These are phyloP conservation scores for Cercospora sp. DNA, from an alignment of 2,329 filamentous ascomycete species.

Conservation along the genomic window DNA sequence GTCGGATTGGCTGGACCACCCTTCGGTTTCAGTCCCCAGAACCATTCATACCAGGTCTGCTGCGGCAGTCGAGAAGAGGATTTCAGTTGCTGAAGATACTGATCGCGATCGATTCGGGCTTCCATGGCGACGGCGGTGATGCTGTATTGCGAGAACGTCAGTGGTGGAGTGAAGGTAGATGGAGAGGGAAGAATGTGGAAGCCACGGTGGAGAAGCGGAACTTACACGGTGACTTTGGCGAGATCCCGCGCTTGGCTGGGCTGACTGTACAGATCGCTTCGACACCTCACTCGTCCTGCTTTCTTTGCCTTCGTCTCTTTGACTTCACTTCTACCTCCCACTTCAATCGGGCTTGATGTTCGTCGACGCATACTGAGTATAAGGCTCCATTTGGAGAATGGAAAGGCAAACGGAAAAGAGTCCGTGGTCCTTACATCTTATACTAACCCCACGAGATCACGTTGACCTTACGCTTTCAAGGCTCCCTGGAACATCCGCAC, in stretches of 20 bases:
- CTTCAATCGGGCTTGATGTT: conserved; percentile 5
- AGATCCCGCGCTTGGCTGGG: conserved; percentile 8
- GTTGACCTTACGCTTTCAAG: neutral
- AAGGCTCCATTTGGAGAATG: neutral
- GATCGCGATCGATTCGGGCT: conserved; percentile 28
- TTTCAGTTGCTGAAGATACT: conserved; percentile 20
- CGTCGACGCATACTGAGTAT: neutral
- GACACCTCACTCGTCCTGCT: neutral
- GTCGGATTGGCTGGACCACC: conserved; percentile 22
- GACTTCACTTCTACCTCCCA: neutral
- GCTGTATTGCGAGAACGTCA: conserved; percentile 2
- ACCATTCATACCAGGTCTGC: conserved; percentile 31
- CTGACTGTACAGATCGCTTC: conserved; percentile 5
- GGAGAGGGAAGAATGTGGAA: neutral
- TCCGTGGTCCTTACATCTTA: neutral
- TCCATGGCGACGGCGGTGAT: conserved; percentile 25
- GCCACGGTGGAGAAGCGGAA: neutral
- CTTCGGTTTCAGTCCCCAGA: conserved; percentile 12
- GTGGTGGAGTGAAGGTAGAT: neutral
- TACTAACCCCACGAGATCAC: neutral
- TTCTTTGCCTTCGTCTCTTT: neutral
- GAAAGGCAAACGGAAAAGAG: neutral
- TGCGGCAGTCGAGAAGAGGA: conserved; percentile 24
- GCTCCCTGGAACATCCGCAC: neutral
- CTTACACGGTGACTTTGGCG: conserved; percentile 11